phyloP scores from a whole-genome alignment of 805 yeast genomes.

The Lachancea fermentati region DNA sequence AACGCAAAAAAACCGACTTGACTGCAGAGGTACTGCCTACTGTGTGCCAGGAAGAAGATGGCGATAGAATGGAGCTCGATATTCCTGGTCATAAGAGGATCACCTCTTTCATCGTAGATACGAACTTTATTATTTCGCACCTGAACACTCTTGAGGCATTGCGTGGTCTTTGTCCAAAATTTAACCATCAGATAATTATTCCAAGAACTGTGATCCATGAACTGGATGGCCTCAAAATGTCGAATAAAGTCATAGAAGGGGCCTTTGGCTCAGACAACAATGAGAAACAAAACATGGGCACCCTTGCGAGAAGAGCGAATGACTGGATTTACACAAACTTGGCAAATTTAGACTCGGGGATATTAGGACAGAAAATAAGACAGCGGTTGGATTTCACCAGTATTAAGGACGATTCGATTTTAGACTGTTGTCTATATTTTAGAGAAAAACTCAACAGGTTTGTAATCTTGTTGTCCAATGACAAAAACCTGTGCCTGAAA shows the following conservation, averaged over 20 bases:
- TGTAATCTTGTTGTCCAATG: conserved; percentile 71
- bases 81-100: background rate
- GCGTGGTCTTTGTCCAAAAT: conserved; percentile 34
- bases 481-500: conserved; percentile 73
- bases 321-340: conserved; percentile 67
- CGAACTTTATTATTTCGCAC: conserved; percentile 76
- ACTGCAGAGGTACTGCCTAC: background rate
- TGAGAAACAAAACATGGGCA: conserved; percentile 39
- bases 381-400: conserved; percentile 46
- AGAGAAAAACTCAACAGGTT: conserved; percentile 36
- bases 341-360: conserved; percentile 44
- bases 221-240: conserved; percentile 72
- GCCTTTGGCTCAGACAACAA: conserved; percentile 8
- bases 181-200: conserved; percentile 49
- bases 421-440: conserved; percentile 76
- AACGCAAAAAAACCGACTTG: conserved; percentile 12
- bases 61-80: conserved; percentile 9
- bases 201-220: conserved; percentile 71
- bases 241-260: conserved; percentile 23
- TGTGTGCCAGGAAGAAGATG: background rate
- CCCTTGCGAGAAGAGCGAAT: conserved; percentile 63
- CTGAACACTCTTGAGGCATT: conserved; percentile 52
- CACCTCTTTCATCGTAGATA: conserved; percentile 63
- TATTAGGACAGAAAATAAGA: conserved; percentile 58
- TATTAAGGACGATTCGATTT: conserved; percentile 70